Percentiles rank a stretch among this genome's conserved stretches.
Evolutionary conservation across 2,329 filamentous ascomycete genomes (phyloP).

Genomic region (Venturia nashicola): DNA sequence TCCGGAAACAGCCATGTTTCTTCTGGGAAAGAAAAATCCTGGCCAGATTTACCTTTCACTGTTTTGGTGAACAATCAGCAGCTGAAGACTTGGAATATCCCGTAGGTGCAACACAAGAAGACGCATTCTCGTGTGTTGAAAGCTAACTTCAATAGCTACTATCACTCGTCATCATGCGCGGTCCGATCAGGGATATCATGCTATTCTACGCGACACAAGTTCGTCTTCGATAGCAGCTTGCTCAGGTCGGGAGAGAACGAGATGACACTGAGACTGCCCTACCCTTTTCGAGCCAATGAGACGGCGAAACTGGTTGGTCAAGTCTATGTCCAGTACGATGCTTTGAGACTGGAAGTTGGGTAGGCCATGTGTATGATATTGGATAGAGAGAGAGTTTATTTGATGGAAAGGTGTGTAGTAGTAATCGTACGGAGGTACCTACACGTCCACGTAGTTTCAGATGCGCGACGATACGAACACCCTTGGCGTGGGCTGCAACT

Average conservation of each 20-base stretch:
- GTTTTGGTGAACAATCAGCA: constrained; percentile 35
- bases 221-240: constrained; percentile 37
- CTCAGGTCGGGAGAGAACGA: constrained; percentile 41
- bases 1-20: constrained; percentile 45
- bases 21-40: constrained; percentile 40
- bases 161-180: constrained; percentile 47
- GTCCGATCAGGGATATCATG: constrained; percentile 49
- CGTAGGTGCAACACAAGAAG: constrained; percentile 17
- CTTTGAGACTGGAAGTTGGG: constrained; percentile 44
- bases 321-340: constrained; percentile 55
- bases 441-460: too few species aligned
- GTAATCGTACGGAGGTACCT: too few species aligned
- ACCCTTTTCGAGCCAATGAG: constrained; percentile 47
- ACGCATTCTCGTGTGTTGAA: neutral
- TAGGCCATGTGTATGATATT: neutral
- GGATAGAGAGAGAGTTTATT: neutral
- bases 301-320: constrained; percentile 41
- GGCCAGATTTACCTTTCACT: constrained; percentile 40
- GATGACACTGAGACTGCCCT: constrained; percentile 46
- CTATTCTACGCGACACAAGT: constrained; percentile 49
- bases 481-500: too few species aligned
- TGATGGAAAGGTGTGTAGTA: too few species aligned
- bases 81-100: constrained; percentile 43
- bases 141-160: constrained; percentile 21
- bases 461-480: too few species aligned